A percentile compares a stretch with the other conserved stretches of the same genome.
These are phyloP conservation scores for Cadophora sp. DNA, from an alignment of 2,329 filamentous ascomycete genomes.

Conservation along the genomic window DNA sequence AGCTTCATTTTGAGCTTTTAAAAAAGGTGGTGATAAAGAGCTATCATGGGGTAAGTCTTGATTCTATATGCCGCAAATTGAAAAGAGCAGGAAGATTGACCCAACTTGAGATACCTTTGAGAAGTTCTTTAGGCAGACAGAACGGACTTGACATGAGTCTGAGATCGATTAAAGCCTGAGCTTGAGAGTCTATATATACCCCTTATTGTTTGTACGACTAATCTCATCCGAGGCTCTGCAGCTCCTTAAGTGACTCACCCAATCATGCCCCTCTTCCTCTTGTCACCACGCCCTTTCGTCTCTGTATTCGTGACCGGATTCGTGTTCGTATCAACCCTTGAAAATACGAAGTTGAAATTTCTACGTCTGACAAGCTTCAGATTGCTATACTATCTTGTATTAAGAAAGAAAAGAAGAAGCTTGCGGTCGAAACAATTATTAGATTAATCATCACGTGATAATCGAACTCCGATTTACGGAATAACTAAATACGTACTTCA, in stretches of 20 bases:
- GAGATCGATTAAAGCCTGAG: background rate
- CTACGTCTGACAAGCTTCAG: too few relatives aligned
- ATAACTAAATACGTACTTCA: too few relatives aligned
- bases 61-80: background rate
- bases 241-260: background rate
- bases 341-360: too few relatives aligned
- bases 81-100: background rate
- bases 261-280: background rate
- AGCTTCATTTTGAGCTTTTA: conserved; percentile 33
- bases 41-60: background rate
- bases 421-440: too few relatives aligned
- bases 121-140: background rate
- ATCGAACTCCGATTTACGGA: too few relatives aligned
- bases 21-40: background rate
- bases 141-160: too few relatives aligned
- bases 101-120: background rate
- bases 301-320: background rate
- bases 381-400: too few relatives aligned
- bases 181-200: background rate
- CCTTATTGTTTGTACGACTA: background rate
- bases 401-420: too few relatives aligned
- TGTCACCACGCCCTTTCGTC: background rate
- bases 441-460: too few relatives aligned
- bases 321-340: background rate
- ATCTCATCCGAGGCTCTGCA: conserved; percentile 1